Evolutionary conservation across 2,329 filamentous ascomycete genomes (phyloP), one percentile per base, ranked within the genome.

Genomic region (Chaetomiaceae sp.): DNA sequence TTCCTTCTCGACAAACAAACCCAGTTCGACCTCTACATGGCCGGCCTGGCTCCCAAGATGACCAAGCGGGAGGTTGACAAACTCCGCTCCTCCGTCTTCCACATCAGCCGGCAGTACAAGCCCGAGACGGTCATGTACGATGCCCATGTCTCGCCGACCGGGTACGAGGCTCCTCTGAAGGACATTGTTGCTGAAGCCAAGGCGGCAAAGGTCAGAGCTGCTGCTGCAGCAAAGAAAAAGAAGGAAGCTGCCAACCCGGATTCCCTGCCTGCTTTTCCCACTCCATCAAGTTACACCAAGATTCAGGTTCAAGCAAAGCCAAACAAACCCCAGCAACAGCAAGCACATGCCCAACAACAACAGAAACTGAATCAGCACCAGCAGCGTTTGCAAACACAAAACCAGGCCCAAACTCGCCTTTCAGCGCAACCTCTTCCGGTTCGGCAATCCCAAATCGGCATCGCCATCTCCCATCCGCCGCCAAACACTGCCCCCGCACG

Each of bases 1-100:
- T 44, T 38, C 22, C 3, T 17, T 2, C 51, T 48, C 22, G 23
- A 47, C 33, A 7, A 33, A 7, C 45, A 53, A 15, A 23, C n/a
- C 8, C 51, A 50, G 39, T 57, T 39, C 39, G 42, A 57, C 40
- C 52, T 57, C 22, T 55, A 52, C 52, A 20, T 47, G 12, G 36
- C 48, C 8, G 55, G 55, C 15, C 11, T 53, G 2, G 55, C 55
- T 1, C 55, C 55, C 6, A 38, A 29, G 12, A 38, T 53, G 51
- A 53, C 38, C 51, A 17, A 15, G 8, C 25, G 8, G 11, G 51
- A 53, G 8, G 45, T 31, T 23, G 8, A 15, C 17, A 43, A n/a
- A 9, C 33, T 46, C 40, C 27, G 23, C 1, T 14, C 27, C 12
- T 22, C n/a, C 22, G 43, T 11, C 12, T 39, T 6, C 15, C 36